Conservation (phyloP, 2,329 filamentous ascomycete genomes). For the Trichoderma citrinoviride region DNA sequence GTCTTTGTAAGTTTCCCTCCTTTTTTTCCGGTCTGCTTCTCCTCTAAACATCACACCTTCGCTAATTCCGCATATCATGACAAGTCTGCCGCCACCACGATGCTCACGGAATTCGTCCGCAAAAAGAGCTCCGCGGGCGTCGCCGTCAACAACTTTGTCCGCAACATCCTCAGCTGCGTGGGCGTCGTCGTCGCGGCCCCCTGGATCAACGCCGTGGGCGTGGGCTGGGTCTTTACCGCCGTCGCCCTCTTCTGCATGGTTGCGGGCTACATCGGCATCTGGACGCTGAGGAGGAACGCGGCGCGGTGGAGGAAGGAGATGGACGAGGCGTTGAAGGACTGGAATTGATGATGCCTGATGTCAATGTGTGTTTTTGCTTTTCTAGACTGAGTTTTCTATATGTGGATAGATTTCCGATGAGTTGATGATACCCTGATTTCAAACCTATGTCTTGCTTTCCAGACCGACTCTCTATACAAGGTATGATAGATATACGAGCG, state of each 20-base stretch:
- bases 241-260: slow-evolving; percentile 53
- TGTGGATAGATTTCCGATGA: slow-evolving; percentile 24
- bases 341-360: too few species aligned
- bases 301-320: slow-evolving; percentile 62
- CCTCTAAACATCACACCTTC: too few species aligned
- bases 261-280: slow-evolving; percentile 57
- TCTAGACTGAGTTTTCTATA: too few species aligned
- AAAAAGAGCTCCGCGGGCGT: slow-evolving; percentile 68
- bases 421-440: neutral
- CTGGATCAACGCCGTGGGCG: slow-evolving; percentile 66
- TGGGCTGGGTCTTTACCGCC: slow-evolving; percentile 72
- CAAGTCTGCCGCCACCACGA: slow-evolving; percentile 65
- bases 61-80: neutral
- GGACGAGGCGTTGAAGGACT: slow-evolving; percentile 50
- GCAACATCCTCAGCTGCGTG: slow-evolving; percentile 74
- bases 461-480: neutral
- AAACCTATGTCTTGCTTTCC: neutral
- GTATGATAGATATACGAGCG: too few species aligned
- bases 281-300: slow-evolving; percentile 58
- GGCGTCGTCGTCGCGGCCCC: slow-evolving; percentile 69
- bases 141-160: slow-evolving; percentile 76
- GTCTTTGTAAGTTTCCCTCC: slow-evolving; percentile 58
- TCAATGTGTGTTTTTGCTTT: too few species aligned
- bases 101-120: slow-evolving; percentile 83
- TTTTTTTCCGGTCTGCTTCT: neutral